These are phyloP conservation scores for Endothia cerciana DNA, from an alignment of 2,329 filamentous ascomycete species.

Conservation along the genomic window DNA sequence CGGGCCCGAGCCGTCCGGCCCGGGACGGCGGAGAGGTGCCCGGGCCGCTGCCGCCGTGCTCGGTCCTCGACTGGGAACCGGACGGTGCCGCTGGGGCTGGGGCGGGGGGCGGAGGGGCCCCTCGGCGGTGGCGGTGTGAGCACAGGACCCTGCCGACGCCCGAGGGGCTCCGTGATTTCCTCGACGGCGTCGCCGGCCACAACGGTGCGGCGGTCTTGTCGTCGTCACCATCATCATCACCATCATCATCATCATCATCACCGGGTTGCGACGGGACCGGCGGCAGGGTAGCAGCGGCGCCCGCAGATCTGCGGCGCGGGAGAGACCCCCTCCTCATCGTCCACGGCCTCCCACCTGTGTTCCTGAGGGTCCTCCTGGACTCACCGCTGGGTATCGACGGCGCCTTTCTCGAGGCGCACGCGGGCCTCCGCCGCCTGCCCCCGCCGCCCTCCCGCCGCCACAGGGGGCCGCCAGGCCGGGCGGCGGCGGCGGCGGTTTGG, in stretches of 20 bases:
- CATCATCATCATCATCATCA: background rate
- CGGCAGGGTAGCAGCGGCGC: too few relatives aligned
- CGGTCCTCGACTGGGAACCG: background rate
- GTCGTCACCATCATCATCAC: too few relatives aligned
- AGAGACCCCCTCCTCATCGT: slow-evolving; percentile 34
- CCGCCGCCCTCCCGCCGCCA: too few relatives aligned
- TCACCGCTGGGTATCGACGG: slow-evolving; percentile 35
- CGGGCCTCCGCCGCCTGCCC: slow-evolving; percentile 3
- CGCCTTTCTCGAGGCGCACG: slow-evolving; percentile 40
- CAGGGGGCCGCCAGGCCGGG: background rate
- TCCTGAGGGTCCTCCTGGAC: slow-evolving; percentile 31
- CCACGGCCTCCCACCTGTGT: slow-evolving; percentile 33
- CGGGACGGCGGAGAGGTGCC: too few relatives aligned
- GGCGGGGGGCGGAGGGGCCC: background rate
- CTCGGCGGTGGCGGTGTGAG: background rate
- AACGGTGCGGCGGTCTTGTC: too few relatives aligned
- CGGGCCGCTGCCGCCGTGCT: slow-evolving; percentile 1
- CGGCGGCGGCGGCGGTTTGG: slow-evolving; percentile 28
- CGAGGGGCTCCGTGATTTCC: slow-evolving; percentile 27
- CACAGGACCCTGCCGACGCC: slow-evolving; percentile 27
- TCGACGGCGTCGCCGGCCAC: background rate
- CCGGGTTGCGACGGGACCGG: background rate
- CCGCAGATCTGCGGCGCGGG: too few relatives aligned
- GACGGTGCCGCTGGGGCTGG: too few relatives aligned
- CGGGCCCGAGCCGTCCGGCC: too few relatives aligned